Base-by-base conservation (phyloP, 2,329 filamentous ascomycete genomes). In the Orbilia ellipsospora region DNA sequence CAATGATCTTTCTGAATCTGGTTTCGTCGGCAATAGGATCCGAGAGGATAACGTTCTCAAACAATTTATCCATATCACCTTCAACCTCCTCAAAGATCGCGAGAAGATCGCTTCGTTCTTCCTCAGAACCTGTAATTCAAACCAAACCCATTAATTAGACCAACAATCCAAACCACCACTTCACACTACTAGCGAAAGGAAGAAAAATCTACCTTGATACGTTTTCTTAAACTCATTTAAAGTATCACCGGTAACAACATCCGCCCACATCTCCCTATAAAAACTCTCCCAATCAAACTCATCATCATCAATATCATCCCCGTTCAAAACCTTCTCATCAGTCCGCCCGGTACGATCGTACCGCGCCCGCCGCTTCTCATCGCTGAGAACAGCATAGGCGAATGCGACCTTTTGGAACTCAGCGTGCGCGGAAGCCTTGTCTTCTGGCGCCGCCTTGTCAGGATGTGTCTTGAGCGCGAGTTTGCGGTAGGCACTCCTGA, bases 291-390 rank as follows among this genome's bases (percentile, higher is more conserved):
- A 99, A 85, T 92, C 88, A 84, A 98, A 99, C 64, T 90, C 91
- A 73, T 92, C 90, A 2, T 88, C 87, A 81, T 93, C 90, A 36
- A 90, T 87, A 51, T 75, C 72, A 36, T 67, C 61, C 10, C 56
- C 72, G 18, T 78, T 78, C 26, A 79, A 69, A 20, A 96, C 88
- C 7, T 89, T 90, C 81, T 97, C 94, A 10, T 92, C 89, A 0
- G 94, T 98, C 67, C 91, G 95, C 65, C 95, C 95, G 0, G 94
- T 98, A 63, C 87, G 86, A 81, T 99, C 94, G 84, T 97, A 99
- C 73, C 92, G 91, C 79, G 89, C 89, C 78, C 95, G 91, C 63
- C 95, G 89, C 18, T 86, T 86, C 20, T 90, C 86, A 79, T 97
- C 92, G 36, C 92, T 97, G 42, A 99, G 91, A 59, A 99, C 88